phyloP scores from a whole-genome alignment of 768 basidiomycete species.

The Galerina marginata region DNA sequence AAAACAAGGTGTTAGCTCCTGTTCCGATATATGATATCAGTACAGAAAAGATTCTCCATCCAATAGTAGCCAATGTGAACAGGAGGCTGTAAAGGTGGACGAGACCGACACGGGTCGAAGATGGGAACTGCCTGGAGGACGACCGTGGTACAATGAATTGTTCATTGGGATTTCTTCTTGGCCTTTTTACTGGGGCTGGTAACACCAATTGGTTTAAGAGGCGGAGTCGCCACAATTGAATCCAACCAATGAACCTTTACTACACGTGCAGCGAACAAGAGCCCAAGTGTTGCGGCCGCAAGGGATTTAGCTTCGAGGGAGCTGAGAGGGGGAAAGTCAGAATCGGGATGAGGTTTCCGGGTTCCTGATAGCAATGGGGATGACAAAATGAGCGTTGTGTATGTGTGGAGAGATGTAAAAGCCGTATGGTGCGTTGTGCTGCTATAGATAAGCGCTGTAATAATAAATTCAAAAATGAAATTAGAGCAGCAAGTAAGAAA shows the following conservation, averaged over 20 bases:
- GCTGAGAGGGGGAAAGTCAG: constrained; percentile 27
- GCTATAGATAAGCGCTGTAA: constrained; percentile 37
- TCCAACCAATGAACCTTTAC: constrained; percentile 33
- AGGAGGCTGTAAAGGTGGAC: too few relatives aligned
- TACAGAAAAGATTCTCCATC: too few relatives aligned
- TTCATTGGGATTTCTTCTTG: constrained; percentile 22
- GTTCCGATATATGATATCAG: too few relatives aligned
- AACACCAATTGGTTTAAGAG: background rate
- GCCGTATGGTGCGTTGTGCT: constrained; percentile 35
- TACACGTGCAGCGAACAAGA: constrained; percentile 42
- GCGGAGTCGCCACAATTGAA: background rate
- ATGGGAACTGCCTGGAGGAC: too few relatives aligned
- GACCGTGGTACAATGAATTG: background rate
- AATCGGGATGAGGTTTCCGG: constrained; percentile 27
- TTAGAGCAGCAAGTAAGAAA: background rate
- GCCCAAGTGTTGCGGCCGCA: constrained; percentile 34
- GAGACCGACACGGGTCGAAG: too few relatives aligned
- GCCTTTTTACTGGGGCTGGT: constrained; percentile 11
- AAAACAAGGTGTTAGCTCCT: too few relatives aligned
- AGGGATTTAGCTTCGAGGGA: constrained; percentile 38
- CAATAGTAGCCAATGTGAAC: too few relatives aligned
- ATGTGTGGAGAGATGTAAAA: constrained; percentile 30
- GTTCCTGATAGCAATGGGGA: constrained; percentile 20
- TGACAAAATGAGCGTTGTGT: constrained; percentile 25
- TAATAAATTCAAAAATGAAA: background rate